Base-by-base conservation (phyloP, 805 yeast genomes). In the Yarrowia hollandica region DNA sequence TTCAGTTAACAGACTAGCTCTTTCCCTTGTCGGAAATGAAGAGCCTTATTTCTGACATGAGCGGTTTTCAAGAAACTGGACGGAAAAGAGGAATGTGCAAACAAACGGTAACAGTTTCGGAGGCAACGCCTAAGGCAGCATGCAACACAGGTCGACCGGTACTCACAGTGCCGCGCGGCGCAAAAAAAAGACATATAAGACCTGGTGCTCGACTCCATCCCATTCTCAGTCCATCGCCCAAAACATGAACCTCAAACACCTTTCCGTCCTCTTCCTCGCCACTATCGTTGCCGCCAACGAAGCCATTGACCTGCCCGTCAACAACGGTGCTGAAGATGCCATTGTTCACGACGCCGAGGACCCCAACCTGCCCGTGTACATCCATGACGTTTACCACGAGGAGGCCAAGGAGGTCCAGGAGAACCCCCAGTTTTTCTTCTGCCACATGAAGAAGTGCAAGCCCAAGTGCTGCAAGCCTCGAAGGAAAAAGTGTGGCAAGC, bases 391-490 rank as follows among this genome's bases (percentile, higher is more conserved):
- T 6, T 44, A 28, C 52, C 18, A 19, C 9, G 52, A 28, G 19
- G 52, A 44, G 14, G 35, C 35, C 14, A 6, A 12, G 9, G 52
- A 44, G 52, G 52, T 44, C 19, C 14, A 44, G 52, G 52, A 44
- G 19, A 28, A 19, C 35, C 52, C 52, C 26, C 22, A 19, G 26
- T 44, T 44, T n/a, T 44, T 44, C 18, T 28, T 44, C 26, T 44
- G 52, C 26, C 34, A 44, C 26, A 2, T 28, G 14, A 44, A 44
- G 33, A 44, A 44, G 52, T 44, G 52, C 35, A 30, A 30, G 34
- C 34, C 34, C 34, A 30, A 30, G 34, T 30, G 34, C 34, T 30
- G 34, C 34, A 30, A 30, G 34, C n/a, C n/a, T 8, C 19, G 4
- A 23, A 28, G 19, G 35, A 28, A 44, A 22, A 44, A 44, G 52